phyloP scores from a whole-genome alignment of 208 protist genomes.

The Blechomonas ayalai region DNA sequence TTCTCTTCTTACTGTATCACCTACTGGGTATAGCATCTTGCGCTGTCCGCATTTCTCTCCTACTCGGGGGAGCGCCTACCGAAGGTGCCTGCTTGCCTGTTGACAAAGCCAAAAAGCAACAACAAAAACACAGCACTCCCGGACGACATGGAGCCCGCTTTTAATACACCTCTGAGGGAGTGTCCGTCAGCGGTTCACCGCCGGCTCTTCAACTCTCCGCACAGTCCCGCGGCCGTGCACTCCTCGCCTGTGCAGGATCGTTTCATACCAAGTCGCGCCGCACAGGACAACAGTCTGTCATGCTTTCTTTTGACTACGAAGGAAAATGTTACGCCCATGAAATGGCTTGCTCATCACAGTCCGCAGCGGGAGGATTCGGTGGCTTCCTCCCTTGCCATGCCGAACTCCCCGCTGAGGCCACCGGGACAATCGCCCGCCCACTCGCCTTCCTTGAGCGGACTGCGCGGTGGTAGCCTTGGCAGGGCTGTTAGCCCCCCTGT shows the following conservation, averaged over 20 bases:
- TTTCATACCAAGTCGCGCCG: constrained; percentile 54
- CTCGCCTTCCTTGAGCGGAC: neutral
- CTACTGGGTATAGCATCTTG: no score
- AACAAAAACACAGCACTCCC: neutral
- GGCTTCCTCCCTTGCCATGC: constrained; percentile 13
- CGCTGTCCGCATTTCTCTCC: no score
- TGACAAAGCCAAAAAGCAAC: neutral
- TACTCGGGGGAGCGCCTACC: no score
- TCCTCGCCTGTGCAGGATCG: constrained; percentile 29
- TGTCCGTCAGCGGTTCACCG: no score
- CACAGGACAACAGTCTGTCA: constrained; percentile 50
- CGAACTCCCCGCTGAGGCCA: constrained; percentile 4
- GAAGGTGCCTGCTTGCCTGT: no score
- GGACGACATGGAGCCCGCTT: constrained; percentile 7
- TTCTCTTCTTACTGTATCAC: no score
- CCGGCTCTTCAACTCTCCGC: neutral
- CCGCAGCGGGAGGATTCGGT: no score
- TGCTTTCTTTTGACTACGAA: constrained; percentile 77
- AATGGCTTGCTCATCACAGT: constrained; percentile 15
- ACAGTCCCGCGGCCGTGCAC: neutral
- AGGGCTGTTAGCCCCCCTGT: neutral
- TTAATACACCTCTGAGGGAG: constrained; percentile 13
- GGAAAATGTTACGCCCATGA: constrained; percentile 52
- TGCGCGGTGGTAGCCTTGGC: neutral
- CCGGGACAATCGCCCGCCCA: neutral